Evolutionary conservation across 83 land plant genomes (phyloP).

Genomic region (Thuja plicata): DNA sequence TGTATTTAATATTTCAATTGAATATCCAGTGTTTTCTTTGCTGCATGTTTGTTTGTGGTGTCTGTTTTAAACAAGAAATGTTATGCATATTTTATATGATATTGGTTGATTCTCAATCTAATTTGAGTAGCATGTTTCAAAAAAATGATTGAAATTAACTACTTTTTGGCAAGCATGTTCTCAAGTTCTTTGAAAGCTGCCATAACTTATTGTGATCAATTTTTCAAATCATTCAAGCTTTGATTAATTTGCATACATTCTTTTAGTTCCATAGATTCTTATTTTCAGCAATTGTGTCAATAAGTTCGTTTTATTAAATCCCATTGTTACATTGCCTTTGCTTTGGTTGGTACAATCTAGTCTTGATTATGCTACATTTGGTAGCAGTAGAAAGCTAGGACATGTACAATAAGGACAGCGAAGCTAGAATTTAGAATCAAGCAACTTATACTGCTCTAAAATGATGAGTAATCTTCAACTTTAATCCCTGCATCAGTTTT

Average conservation of each 20-base stretch:
- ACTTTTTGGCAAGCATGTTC: neutral
- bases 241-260: neutral
- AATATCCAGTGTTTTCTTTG: neutral
- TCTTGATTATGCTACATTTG: neutral
- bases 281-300: neutral
- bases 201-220: neutral
- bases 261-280: neutral
- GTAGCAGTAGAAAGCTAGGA: neutral
- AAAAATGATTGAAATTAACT: neutral
- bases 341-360: neutral
- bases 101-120: neutral
- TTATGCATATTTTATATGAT: neutral
- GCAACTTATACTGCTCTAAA: neutral
- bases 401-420: neutral
- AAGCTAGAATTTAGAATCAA: neutral
- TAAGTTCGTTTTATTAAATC: neutral
- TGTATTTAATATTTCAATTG: neutral
- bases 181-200: neutral
- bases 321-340: neutral
- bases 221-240: neutral
- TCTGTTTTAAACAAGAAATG: neutral
- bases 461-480: neutral
- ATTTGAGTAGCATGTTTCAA: neutral
- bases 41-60: neutral
- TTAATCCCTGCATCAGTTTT: neutral